Evolutionary conservation across 805 yeast genomes (phyloP), one percentile per base, ranked within the genome.

Genomic region (Candida awuae): DNA sequence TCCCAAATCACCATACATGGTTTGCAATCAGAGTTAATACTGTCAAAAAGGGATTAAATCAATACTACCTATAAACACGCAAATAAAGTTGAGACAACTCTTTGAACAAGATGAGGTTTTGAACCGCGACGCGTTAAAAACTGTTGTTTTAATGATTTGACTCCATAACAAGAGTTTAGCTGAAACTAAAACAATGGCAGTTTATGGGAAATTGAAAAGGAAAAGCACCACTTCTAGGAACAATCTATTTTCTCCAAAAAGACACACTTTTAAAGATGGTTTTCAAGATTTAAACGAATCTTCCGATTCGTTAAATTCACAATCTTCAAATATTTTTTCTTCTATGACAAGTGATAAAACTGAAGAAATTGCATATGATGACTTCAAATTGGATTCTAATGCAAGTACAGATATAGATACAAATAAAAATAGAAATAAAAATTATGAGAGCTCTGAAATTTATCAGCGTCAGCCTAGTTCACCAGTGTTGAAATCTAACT

Each of bases 1-100:
- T 2, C 90, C 96, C 5, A 74, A 52, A 51, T 88, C 97, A 21
- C 97, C 97, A 52, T 85, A 85, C 98, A 90, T 90, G n/a, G n/a
- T n/a, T 23, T n/a, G n/a, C n/a, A n/a, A n/a, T n/a, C n/a, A n/a
- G n/a, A n/a, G n/a, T n/a, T n/a, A n/a, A n/a, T n/a, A n/a, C n/a
- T n/a, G n/a, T n/a, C n/a, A n/a, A n/a, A n/a, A n/a, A n/a, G n/a
- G n/a, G n/a, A n/a, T n/a, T n/a, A n/a, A n/a, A n/a, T n/a, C n/a
- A n/a, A n/a, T n/a, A n/a, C n/a, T n/a, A n/a, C n/a, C n/a, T n/a
- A n/a, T n/a, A n/a, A n/a, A n/a, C n/a, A n/a, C n/a, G n/a, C n/a
- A n/a, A n/a, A n/a, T n/a, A n/a, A 22, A 22, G 25, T 22, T 22
- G 25, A 22, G 25, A 22, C 8, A 22, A 8, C 25, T 22, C n/a